A percentile compares a stretch with the other conserved stretches of the same genome.
Evolutionary conservation across 2,329 filamentous ascomycete species (phyloP).

Genomic region (Clarireedia sp.): DNA sequence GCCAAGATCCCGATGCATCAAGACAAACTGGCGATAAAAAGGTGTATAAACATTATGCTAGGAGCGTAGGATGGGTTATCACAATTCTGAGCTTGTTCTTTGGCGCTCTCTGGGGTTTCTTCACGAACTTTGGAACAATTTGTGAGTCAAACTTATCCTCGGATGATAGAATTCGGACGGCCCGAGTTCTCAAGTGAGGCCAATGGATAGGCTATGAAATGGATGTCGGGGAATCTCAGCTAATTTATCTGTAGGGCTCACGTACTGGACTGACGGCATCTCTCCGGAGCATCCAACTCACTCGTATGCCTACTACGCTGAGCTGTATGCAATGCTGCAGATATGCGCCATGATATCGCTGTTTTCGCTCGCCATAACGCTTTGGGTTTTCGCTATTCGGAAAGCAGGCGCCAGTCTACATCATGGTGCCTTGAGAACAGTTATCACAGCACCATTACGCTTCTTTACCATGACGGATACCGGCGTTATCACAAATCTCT

Average conservation of each 20-base stretch:
- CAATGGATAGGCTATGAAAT: background rate
- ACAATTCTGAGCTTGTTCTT: conserved; percentile 12
- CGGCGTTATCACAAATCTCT: conserved; percentile 19
- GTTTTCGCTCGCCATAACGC: conserved; percentile 14
- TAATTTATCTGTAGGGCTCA: conserved; percentile 14
- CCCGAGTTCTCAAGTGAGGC: background rate
- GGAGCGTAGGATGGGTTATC: conserved; percentile 13
- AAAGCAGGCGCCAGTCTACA: conserved; percentile 23
- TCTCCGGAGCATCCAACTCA: conserved; percentile 15
- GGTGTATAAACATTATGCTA: conserved; percentile 21
- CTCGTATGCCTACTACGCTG: conserved; percentile 21
- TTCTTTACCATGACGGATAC: conserved; percentile 18
- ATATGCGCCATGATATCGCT: conserved; percentile 21
- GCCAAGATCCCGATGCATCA: conserved; percentile 27
- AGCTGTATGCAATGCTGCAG: conserved; percentile 26
- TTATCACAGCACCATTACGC: conserved; percentile 13
- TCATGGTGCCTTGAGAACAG: conserved; percentile 16
- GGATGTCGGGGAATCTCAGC: background rate
- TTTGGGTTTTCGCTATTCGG: conserved; percentile 19
- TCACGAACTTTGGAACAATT: conserved; percentile 25
- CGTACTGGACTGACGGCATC: conserved; percentile 24
- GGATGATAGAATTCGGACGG: background rate
- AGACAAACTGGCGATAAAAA: conserved; percentile 11
- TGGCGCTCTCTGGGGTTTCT: conserved; percentile 20
- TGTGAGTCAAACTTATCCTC: conserved; percentile 13